Evolutionary conservation across 2,329 filamentous ascomycete species (phyloP).

Genomic region (Aspergillus oerlinghausenensis): DNA sequence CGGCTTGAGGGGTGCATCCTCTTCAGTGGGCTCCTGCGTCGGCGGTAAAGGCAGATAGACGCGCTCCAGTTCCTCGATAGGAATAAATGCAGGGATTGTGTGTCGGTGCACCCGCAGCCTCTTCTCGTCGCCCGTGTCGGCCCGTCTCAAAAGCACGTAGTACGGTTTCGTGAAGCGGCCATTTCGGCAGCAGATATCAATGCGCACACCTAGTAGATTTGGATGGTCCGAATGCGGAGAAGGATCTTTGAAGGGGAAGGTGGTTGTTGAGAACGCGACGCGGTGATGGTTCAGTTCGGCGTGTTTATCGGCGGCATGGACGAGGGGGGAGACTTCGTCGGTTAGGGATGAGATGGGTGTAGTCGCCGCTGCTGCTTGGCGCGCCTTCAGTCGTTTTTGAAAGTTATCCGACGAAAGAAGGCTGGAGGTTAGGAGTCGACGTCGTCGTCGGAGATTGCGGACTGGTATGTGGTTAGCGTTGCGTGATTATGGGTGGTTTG

Average conservation of each 20-base stretch:
- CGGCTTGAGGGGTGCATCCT: slow-evolving; percentile 14
- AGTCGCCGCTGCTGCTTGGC: background rate
- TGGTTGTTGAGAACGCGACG: slow-evolving; percentile 41
- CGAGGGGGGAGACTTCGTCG: slow-evolving; percentile 29
- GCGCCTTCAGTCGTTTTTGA: slow-evolving; percentile 23
- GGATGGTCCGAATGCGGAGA: slow-evolving; percentile 26
- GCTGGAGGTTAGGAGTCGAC: slow-evolving; percentile 37
- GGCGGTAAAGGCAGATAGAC: slow-evolving; percentile 18
- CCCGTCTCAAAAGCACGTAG: slow-evolving; percentile 37
- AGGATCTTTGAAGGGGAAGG: slow-evolving; percentile 45
- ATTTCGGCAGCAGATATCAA: slow-evolving; percentile 38
- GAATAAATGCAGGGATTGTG: slow-evolving; percentile 44
- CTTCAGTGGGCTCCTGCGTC: slow-evolving; percentile 12
- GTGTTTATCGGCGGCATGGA: slow-evolving; percentile 28
- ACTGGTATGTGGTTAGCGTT: slow-evolving; percentile 27
- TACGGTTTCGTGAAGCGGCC: slow-evolving; percentile 41
- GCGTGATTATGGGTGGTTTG: background rate
- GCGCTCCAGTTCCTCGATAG: slow-evolving; percentile 34
- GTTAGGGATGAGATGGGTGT: slow-evolving; percentile 7
- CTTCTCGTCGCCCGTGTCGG: slow-evolving; percentile 16
- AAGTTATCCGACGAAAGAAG: slow-evolving; percentile 38
- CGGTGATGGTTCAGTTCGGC: slow-evolving; percentile 39
- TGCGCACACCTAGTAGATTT: slow-evolving; percentile 38
- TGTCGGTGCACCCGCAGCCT: slow-evolving; percentile 37
- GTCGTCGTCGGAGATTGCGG: slow-evolving; percentile 33